A percentile compares a stretch with the other conserved stretches of the same genome.
These are phyloP conservation scores for Globisporangium splendens DNA, from an alignment of 352 stramenopile species.

Conservation along the genomic window DNA sequence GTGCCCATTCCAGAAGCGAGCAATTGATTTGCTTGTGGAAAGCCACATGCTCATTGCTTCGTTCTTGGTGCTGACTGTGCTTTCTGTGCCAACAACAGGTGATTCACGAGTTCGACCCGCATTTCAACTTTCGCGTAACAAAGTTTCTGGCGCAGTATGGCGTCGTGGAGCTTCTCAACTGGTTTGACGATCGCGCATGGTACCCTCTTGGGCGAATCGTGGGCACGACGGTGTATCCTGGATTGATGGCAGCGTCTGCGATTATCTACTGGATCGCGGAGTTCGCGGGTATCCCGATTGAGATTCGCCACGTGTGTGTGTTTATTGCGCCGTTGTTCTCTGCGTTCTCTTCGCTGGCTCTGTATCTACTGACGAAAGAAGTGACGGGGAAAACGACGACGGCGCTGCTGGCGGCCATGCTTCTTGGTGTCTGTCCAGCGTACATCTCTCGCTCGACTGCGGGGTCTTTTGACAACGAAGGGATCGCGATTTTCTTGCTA, in stretches of 20 bases:
- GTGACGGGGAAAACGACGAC: conserved; percentile 65
- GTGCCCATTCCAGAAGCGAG: background rate
- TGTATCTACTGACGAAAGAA: conserved; percentile 87
- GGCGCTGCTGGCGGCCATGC: conserved; percentile 84
- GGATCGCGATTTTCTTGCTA: conserved; percentile 97
- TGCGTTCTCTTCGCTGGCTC: conserved; percentile 75
- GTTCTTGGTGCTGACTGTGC: background rate
- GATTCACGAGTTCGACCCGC: conserved; percentile 93
- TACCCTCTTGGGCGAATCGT: conserved; percentile 92
- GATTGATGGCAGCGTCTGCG: conserved; percentile 86
- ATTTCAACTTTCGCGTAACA: conserved; percentile 99
- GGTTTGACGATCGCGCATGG: conserved; percentile 97
- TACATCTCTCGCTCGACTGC: conserved; percentile 97
- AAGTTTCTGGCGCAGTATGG: conserved; percentile 93
- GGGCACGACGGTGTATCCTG: conserved; percentile 92
- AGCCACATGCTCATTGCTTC: background rate
- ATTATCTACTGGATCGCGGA: conserved; percentile 77
- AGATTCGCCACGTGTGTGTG: conserved; percentile 88
- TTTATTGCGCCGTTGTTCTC: conserved; percentile 89
- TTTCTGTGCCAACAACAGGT: too few species aligned
- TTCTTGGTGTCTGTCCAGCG: conserved; percentile 95
- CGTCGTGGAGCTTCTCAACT: conserved; percentile 93
- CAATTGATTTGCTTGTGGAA: background rate
- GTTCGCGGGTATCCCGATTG: conserved; percentile 48
- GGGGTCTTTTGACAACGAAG: conserved; percentile 99